Conservation (phyloP, 768 basidiomycete species). For the Auriscalpium microsporum region DNA sequence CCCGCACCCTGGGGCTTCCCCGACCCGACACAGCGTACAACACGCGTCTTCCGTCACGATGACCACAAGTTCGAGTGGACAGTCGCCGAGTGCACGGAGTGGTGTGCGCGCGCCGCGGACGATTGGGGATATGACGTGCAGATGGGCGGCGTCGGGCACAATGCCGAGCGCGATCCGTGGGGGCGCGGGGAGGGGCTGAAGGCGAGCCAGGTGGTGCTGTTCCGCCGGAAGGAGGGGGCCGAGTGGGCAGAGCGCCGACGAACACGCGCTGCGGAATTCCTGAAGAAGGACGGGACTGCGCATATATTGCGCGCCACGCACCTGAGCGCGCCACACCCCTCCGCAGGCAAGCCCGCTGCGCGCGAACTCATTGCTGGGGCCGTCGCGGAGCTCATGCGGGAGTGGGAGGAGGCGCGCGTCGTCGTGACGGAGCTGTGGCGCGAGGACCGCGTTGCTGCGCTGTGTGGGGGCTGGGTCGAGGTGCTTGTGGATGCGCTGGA, state of each 20-base stretch:
- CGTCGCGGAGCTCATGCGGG: slow-evolving; percentile 47
- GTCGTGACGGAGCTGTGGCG: slow-evolving; percentile 35
- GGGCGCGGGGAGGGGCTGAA: slow-evolving; percentile 60
- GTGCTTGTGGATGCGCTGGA: slow-evolving; percentile 41
- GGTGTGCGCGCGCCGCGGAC: slow-evolving; percentile 47
- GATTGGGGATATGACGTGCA: slow-evolving; percentile 71
- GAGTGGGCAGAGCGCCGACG: slow-evolving; percentile 21
- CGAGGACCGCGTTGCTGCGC: slow-evolving; percentile 34
- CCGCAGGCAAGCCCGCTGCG: slow-evolving; percentile 34
- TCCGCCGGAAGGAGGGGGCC: slow-evolving; percentile 38
- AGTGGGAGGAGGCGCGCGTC: slow-evolving; percentile 39
- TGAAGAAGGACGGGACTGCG: slow-evolving; percentile 6
- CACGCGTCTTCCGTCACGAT: slow-evolving; percentile 66
- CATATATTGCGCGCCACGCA: slow-evolving; percentile 45
- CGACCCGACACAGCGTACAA: slow-evolving; percentile 72
- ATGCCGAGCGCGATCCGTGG: slow-evolving; percentile 59
- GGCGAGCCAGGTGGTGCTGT: slow-evolving; percentile 61
- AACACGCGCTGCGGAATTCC: slow-evolving; percentile 14
- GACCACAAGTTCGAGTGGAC: slow-evolving; percentile 95
- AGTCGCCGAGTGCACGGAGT: slow-evolving; percentile 54
- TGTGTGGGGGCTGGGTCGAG: slow-evolving; percentile 60
- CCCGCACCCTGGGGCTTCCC: slow-evolving; percentile 37
- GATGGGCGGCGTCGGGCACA: slow-evolving; percentile 47
- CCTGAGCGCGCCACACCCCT: slow-evolving; percentile 42
- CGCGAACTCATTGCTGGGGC: slow-evolving; percentile 39